Evolutionary conservation across 257 asterid genomes (phyloP).

Genomic region (Striga asiatica): DNA sequence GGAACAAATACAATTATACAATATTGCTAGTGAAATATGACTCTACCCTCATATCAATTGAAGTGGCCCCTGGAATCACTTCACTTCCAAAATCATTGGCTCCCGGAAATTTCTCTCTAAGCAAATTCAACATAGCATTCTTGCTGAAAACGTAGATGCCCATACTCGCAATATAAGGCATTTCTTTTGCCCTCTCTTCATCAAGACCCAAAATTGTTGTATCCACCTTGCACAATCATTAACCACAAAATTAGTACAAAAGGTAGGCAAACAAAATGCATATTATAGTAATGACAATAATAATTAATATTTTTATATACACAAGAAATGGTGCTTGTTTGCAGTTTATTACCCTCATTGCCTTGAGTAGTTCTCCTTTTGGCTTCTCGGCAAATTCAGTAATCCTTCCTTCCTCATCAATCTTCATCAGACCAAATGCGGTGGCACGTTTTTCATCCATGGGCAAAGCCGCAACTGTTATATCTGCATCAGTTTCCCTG

Average conservation of each 20-base stretch:
- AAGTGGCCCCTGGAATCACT: slow-evolving; percentile 66
- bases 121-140: slow-evolving; percentile 40
- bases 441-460: slow-evolving; percentile 63
- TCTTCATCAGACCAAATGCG: slow-evolving; percentile 58
- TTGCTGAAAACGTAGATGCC: slow-evolving; percentile 56
- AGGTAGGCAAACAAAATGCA: neutral
- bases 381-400: slow-evolving; percentile 61
- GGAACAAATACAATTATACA: neutral
- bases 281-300: neutral
- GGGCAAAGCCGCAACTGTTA: slow-evolving; percentile 62
- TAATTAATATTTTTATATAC: neutral
- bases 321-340: neutral
- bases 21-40: neutral
- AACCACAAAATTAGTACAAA: neutral
- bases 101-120: slow-evolving; percentile 37
- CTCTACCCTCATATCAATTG: slow-evolving; percentile 53
- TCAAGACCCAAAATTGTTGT: slow-evolving; percentile 59
- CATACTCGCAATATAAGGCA: slow-evolving; percentile 62
- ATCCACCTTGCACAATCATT: slow-evolving; percentile 35
- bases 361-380: slow-evolving; percentile 42
- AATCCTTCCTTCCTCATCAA: slow-evolving; percentile 54
- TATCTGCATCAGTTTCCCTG: slow-evolving; percentile 59
- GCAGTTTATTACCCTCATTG: slow-evolving; percentile 41
- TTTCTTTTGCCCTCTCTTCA: slow-evolving; percentile 55
- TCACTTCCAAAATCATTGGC: slow-evolving; percentile 66